Base-by-base conservation (phyloP, 257 asterid genomes). In the Salvia splendens region DNA sequence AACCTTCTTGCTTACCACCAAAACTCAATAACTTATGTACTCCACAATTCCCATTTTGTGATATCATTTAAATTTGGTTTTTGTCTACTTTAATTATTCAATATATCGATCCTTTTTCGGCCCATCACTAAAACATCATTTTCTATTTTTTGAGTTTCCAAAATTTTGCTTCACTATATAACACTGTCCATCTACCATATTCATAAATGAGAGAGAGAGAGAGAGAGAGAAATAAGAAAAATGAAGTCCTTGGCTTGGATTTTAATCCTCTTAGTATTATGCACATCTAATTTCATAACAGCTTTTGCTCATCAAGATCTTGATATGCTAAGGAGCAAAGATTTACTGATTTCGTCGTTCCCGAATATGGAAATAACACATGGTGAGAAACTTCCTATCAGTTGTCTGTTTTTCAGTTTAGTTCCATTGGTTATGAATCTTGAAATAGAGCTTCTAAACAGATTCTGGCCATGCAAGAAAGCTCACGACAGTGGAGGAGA, bases 231-330 rank as follows among this genome's bases (percentile, higher is more conserved):
- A 1, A 47, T 4, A 38, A 4, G 16, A 10, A 67, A 55, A 64
- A 78, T 72, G 81, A 12, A 46, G 15, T 59, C 28, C 28, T 57
- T 68, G 30, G 67, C 64, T 33, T 73, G 79, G 71, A 17, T 87
- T 35, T n/a, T 63, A 56, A 45, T 74, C 67, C 53, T 85, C 16
- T 16, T 77, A 24, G 1, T 24, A 24, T 1, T 24, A 2, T 77
- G 24, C 49, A 30, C 69, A 55, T 53, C 61, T 6, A 43, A 63
- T 51, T 54, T 72, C n/a, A 65, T 77, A 15, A 1, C 71, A 61
- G 45, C 65, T 48, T 61, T n/a, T 12, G 80, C 80, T 75, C 71
- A 63, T 43, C 73, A 59, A 67, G 56, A 66, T 68, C 15, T 65
- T 67, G 77, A 12, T 30, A 59, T 6, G 20, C 35, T 45, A 16